Percentiles rank a stretch among this genome's conserved stretches.
Conservation (phyloP, 1,139 yeast genomes). For the Groenewaldozyma auringiensis region DNA sequence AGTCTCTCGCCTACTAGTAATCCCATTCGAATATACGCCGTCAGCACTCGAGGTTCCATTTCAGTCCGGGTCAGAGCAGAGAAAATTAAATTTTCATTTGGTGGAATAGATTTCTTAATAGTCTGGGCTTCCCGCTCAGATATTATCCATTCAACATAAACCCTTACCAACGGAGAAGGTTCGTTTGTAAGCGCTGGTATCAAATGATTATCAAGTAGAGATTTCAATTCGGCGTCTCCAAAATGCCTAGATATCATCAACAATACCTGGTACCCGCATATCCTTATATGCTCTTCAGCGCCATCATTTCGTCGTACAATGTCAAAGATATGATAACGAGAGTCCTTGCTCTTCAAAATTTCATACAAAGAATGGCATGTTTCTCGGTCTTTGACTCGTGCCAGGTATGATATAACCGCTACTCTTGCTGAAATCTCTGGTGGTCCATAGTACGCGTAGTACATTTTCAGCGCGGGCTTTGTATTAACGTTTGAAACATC, state of each 20-base stretch:
- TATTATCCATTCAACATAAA: slow-evolving; percentile 63
- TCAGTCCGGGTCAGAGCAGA: slow-evolving; percentile 28
- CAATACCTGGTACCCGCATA: slow-evolving; percentile 50
- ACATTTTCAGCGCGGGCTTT: not conserved
- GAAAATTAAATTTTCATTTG: slow-evolving; percentile 13
- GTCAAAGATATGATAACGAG: slow-evolving; percentile 35
- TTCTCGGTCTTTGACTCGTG: slow-evolving; percentile 40
- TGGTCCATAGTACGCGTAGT: slow-evolving; percentile 42
- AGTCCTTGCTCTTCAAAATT: slow-evolving; percentile 38
- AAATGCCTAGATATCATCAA: slow-evolving; percentile 31
- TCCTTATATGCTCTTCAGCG: slow-evolving; percentile 57
- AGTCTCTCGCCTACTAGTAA: slow-evolving; percentile 37
- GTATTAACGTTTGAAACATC: not conserved
- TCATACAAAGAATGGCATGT: slow-evolving; percentile 35
- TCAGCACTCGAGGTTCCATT: slow-evolving; percentile 26
- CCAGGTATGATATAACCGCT: slow-evolving; percentile 22
- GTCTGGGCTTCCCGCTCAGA: not conserved
- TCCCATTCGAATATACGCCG: slow-evolving; percentile 39
- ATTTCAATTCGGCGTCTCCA: slow-evolving; percentile 13
- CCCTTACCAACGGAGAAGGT: slow-evolving; percentile 69
- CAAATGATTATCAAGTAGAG: slow-evolving; percentile 23
- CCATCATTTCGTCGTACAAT: slow-evolving; percentile 57
- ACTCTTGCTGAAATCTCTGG: slow-evolving; percentile 53
- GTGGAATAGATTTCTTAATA: not conserved
- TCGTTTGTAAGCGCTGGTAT: slow-evolving; percentile 41